Evolutionary conservation across 2,329 filamentous ascomycete genomes (phyloP).

Genomic region (Phaeoacremonium minimum): DNA sequence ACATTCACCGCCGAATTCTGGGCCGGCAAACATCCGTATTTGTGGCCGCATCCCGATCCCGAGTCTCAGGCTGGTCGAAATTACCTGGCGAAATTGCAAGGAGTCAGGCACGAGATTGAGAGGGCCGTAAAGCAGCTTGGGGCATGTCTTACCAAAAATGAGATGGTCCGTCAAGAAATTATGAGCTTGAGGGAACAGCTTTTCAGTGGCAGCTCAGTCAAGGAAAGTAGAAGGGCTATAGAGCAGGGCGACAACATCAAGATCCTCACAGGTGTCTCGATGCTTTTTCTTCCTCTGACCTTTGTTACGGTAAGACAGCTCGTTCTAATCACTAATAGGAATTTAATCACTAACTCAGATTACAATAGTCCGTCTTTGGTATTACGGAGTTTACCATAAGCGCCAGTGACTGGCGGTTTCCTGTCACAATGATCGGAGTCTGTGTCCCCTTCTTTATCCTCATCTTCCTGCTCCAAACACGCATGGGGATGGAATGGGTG

Average conservation of each 20-base stretch:
- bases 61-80: constrained; percentile 36
- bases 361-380: constrained; percentile 53
- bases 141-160: constrained; percentile 44
- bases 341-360: no score
- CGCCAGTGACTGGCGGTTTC: constrained; percentile 38
- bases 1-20: constrained; percentile 57
- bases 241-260: constrained; percentile 62
- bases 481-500: constrained; percentile 23
- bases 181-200: constrained; percentile 55
- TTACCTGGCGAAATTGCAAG: constrained; percentile 43
- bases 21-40: constrained; percentile 46
- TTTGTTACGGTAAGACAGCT: constrained; percentile 53
- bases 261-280: constrained; percentile 53
- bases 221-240: constrained; percentile 56
- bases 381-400: constrained; percentile 41
- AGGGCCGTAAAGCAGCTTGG: constrained; percentile 44
- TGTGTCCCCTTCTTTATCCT: constrained; percentile 46
- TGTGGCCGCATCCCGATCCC: constrained; percentile 50
- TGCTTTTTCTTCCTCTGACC: constrained; percentile 57
- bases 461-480: constrained; percentile 39
- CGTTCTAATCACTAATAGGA: no score
- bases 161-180: constrained; percentile 50
- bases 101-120: constrained; percentile 43
- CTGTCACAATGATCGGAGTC: constrained; percentile 61
- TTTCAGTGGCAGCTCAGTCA: constrained; percentile 59